phyloP scores from a whole-genome alignment of 139 green algal genomes.

The Chlamydomonas schloesseri region DNA sequence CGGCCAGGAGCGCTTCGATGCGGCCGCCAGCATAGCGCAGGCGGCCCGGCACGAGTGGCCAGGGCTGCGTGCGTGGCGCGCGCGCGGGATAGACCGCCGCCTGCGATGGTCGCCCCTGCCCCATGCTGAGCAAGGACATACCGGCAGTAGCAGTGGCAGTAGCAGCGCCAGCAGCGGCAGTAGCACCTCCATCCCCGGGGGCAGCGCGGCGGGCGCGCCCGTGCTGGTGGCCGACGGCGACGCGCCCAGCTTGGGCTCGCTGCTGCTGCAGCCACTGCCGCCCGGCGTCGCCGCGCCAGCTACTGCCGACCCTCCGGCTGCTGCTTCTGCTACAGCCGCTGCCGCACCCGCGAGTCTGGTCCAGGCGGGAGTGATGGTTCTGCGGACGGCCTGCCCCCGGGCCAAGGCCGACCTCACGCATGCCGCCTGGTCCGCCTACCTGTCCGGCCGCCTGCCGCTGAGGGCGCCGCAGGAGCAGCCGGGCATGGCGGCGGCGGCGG shows the following conservation, averaged over 20 bases:
- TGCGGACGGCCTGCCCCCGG: slow-evolving; percentile 65
- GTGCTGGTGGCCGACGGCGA: neutral
- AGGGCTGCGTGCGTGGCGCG: slow-evolving; percentile 52
- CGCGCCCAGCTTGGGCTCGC: slow-evolving; percentile 25
- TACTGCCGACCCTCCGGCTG: neutral
- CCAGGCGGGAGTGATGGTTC: slow-evolving; percentile 34
- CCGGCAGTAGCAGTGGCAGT: neutral
- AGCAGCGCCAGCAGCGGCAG: neutral
- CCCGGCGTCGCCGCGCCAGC: neutral
- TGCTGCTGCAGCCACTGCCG: neutral
- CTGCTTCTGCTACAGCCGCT: neutral
- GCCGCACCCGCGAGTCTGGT: slow-evolving; percentile 41
- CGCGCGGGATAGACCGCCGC: slow-evolving; percentile 33
- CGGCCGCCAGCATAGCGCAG: neutral
- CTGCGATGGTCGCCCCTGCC: slow-evolving; percentile 21
- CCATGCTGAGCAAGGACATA: neutral
- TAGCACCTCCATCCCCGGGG: neutral
- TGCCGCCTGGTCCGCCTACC: slow-evolving; percentile 65
- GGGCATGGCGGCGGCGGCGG: no score
- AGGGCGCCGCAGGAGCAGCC: neutral
- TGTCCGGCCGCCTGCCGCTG: slow-evolving; percentile 54
- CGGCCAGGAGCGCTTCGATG: no score
- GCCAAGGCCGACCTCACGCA: slow-evolving; percentile 77
- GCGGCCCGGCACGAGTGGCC: slow-evolving; percentile 48
- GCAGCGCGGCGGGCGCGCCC: neutral